Evolutionary conservation across 2,329 filamentous ascomycete species (phyloP).

Genomic region (Colletotrichum viniferum): DNA sequence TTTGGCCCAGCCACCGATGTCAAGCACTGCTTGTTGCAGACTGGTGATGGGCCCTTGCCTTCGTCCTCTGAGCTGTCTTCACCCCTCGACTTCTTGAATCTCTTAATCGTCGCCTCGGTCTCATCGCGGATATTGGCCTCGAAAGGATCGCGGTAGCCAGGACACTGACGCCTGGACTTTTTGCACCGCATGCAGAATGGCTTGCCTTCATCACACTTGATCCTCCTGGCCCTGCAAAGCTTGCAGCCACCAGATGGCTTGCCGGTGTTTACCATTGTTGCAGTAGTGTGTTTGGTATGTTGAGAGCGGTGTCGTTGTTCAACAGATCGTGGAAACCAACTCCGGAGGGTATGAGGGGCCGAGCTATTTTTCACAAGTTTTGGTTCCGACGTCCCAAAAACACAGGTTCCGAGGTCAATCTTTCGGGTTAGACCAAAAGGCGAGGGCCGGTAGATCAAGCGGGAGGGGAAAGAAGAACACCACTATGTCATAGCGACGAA

Average conservation of each 20-base stretch:
- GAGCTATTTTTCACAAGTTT: constrained; percentile 11
- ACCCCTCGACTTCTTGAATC: constrained; percentile 20
- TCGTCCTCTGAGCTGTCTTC: constrained; percentile 16
- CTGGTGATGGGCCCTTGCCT: not conserved
- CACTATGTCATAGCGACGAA: constrained; percentile 17
- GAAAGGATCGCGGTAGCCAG: constrained; percentile 27
- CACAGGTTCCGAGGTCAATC: not conserved
- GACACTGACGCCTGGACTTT: constrained; percentile 27
- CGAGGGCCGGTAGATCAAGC: not conserved
- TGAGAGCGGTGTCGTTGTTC: not conserved
- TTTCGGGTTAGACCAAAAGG: not conserved
- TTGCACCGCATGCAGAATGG: constrained; percentile 28
- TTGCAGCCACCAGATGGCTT: constrained; percentile 29
- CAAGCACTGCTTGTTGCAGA: constrained; percentile 18
- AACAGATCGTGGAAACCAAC: not conserved
- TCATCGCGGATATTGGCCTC: constrained; percentile 29
- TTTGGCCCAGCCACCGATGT: constrained; percentile 8
- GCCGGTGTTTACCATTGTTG: constrained; percentile 28
- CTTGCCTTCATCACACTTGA: constrained; percentile 29
- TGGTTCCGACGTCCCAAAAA: not conserved
- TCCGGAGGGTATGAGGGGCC: not conserved
- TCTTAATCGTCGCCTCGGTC: constrained; percentile 27
- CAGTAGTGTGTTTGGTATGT: not conserved
- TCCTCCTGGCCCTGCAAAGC: constrained; percentile 25
- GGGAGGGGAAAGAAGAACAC: not conserved